phyloP scores from a whole-genome alignment of 495 filamentous ascomycete genomes.

The Podospora pseudopauciseta region DNA sequence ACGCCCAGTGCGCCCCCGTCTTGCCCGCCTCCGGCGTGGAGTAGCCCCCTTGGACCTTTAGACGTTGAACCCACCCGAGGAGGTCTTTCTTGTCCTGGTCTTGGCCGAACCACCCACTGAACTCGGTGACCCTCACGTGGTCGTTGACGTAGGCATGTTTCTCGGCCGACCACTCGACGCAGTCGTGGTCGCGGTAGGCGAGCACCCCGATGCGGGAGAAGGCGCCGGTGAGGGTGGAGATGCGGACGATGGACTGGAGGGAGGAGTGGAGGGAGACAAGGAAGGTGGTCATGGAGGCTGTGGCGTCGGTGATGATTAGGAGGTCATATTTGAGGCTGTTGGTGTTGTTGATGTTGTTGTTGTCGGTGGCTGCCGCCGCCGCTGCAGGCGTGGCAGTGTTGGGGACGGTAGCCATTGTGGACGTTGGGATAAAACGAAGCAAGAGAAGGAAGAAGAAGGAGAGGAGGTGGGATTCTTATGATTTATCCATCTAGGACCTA shows the following conservation, averaged over 20 bases:
- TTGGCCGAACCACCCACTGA: slow-evolving; percentile 40
- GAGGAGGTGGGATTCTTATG: not conserved
- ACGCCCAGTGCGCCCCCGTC: slow-evolving; percentile 43
- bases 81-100: slow-evolving; percentile 13
- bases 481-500: not conserved
- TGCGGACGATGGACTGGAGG: slow-evolving; percentile 44
- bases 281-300: slow-evolving; percentile 41
- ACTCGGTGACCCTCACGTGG: slow-evolving; percentile 30
- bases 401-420: not conserved
- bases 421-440: not conserved
- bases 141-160: not conserved
- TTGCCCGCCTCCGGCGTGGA: slow-evolving; percentile 46
- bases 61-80: slow-evolving; percentile 17
- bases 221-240: slow-evolving; percentile 42
- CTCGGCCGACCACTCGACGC: slow-evolving; percentile 3
- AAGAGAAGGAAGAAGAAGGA: not conserved
- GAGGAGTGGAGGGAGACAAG: slow-evolving; percentile 38
- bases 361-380: not conserved
- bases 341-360: not conserved
- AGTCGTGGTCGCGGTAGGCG: slow-evolving; percentile 44
- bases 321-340: slow-evolving; percentile 28
- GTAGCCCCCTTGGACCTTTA: slow-evolving; percentile 21
- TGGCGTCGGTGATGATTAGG: slow-evolving; percentile 43
- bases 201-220: slow-evolving; percentile 45
- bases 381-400: not conserved